Evolutionary conservation across 2,329 filamentous ascomycete species (phyloP).

Genomic region (Sporothrix curviconia): DNA sequence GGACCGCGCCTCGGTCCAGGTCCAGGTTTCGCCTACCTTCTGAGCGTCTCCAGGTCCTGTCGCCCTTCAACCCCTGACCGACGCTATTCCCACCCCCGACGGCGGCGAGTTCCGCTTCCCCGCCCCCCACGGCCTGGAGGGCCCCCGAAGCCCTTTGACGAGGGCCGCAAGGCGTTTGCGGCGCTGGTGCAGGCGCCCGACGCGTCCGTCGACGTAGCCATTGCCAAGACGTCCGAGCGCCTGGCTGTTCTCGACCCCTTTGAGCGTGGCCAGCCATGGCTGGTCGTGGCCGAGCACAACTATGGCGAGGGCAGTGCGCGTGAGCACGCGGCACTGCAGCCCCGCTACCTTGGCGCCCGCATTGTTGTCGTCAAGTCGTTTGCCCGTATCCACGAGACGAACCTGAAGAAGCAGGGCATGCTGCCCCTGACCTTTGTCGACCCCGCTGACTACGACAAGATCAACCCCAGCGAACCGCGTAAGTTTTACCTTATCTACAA

Average conservation of each 20-base stretch:
- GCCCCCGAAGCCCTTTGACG: conserved; percentile 63
- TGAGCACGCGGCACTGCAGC: conserved; percentile 97
- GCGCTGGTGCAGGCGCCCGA: conserved; percentile 68
- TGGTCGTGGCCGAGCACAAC: conserved; percentile 98
- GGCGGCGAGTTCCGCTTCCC: conserved; percentile 81
- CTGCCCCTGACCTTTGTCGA: conserved; percentile 92
- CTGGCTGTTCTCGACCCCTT: no score
- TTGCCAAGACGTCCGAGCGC: conserved; percentile 97
- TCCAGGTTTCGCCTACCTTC: conserved; percentile 82
- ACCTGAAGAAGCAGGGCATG: conserved; percentile 99
- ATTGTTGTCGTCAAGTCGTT: conserved; percentile 95
- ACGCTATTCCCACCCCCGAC: conserved; percentile 70
- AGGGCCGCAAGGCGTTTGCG: conserved; percentile 67
- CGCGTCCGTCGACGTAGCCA: conserved; percentile 72
- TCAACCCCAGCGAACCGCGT: conserved; percentile 84
- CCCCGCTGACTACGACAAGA: conserved; percentile 96
- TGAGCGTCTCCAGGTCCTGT: conserved; percentile 88
- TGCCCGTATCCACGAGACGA: conserved; percentile 99
- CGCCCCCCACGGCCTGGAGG: conserved; percentile 65
- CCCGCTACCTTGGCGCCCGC: conserved; percentile 90
- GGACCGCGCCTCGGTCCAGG: conserved; percentile 65
- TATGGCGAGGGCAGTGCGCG: conserved; percentile 96
- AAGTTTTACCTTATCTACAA: conserved; percentile 21
- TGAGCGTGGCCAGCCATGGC: no score
- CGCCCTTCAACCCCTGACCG: conserved; percentile 83